Conservation (phyloP, 768 basidiomycete species). For the Candolleomyces aberdarensis region DNA sequence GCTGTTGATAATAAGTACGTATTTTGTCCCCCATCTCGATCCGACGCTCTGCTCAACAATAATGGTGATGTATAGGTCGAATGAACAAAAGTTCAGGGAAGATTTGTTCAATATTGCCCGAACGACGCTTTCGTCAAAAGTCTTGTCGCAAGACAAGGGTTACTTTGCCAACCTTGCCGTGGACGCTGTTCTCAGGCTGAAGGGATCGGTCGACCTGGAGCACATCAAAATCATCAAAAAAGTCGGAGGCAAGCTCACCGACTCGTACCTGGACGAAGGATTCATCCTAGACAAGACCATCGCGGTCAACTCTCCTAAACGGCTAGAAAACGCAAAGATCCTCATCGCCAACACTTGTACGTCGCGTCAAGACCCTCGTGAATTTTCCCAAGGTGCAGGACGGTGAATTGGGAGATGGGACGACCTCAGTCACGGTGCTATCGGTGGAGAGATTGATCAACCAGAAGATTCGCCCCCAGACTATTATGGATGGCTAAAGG, state of each 20-base stretch:
- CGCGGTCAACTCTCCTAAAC: constrained; percentile 91
- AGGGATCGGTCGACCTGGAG: constrained; percentile 95
- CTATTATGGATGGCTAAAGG: constrained; percentile 94
- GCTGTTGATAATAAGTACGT: constrained; percentile 84
- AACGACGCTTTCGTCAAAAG: constrained; percentile 95
- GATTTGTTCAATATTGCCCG: constrained; percentile 97
- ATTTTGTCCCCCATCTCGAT: too few species aligned
- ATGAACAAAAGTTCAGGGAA: constrained; percentile 72
- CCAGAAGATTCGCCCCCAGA: constrained; percentile 95
- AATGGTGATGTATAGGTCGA: constrained; percentile 43
- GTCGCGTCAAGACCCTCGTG: constrained; percentile 96
- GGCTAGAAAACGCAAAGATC: constrained; percentile 92
- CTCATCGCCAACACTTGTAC: constrained; percentile 97
- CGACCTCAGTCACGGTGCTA: constrained; percentile 87
- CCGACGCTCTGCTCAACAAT: too few species aligned
- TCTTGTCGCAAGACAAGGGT: constrained; percentile 93
- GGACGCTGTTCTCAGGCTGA: constrained; percentile 90
- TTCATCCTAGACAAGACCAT: constrained; percentile 98
- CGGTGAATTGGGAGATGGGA: constrained; percentile 97
- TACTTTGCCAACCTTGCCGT: constrained; percentile 99
- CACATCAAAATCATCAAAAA: constrained; percentile 99
- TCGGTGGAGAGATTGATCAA: constrained; percentile 90
- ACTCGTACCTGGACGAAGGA: constrained; percentile 97
- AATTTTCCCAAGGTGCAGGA: constrained; percentile 99
- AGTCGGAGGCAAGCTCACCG: constrained; percentile 97